These are phyloP conservation scores for Neofusicoccum sp. DNA, from an alignment of 2,329 filamentous ascomycete genomes.

Conservation along the genomic window DNA sequence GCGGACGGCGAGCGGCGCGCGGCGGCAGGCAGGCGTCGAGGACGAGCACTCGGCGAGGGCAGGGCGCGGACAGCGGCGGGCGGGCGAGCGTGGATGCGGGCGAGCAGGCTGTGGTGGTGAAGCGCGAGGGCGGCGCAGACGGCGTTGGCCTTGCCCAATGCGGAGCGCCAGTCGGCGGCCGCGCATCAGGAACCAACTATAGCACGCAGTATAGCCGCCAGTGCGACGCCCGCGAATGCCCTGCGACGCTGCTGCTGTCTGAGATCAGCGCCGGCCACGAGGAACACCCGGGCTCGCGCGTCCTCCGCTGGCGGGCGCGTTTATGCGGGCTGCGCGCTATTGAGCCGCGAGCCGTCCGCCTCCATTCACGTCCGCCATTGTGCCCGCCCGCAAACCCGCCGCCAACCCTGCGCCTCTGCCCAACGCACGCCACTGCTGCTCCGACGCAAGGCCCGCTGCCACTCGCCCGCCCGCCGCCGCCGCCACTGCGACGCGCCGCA, in stretches of 20 bases:
- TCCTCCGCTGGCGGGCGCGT: too few species aligned
- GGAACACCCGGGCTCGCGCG: constrained; percentile 3
- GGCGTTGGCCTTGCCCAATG: constrained; percentile 1
- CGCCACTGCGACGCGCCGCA: background rate
- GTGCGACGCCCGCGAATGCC: constrained; percentile 11
- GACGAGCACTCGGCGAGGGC: background rate
- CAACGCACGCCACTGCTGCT: background rate
- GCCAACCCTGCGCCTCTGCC: background rate
- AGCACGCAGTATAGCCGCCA: constrained; percentile 14
- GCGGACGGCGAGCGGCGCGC: background rate
- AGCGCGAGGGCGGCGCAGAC: constrained; percentile 7
- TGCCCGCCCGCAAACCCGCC: background rate
- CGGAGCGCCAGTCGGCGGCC: constrained; percentile 9
- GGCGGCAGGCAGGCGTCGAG: background rate
- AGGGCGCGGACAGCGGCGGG: background rate
- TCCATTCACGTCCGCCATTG: background rate
- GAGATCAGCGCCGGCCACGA: constrained; percentile 7
- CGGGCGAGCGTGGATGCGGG: constrained; percentile 5
- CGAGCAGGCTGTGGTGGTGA: constrained; percentile 8
- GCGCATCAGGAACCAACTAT: constrained; percentile 15
- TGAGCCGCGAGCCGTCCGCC: background rate
- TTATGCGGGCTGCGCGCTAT: background rate
- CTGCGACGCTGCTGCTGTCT: constrained; percentile 11
- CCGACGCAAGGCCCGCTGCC: background rate
- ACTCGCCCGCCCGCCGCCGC: background rate